Conservation (phyloP, 306 rosid genomes). For the Trifolium repens region DNA sequence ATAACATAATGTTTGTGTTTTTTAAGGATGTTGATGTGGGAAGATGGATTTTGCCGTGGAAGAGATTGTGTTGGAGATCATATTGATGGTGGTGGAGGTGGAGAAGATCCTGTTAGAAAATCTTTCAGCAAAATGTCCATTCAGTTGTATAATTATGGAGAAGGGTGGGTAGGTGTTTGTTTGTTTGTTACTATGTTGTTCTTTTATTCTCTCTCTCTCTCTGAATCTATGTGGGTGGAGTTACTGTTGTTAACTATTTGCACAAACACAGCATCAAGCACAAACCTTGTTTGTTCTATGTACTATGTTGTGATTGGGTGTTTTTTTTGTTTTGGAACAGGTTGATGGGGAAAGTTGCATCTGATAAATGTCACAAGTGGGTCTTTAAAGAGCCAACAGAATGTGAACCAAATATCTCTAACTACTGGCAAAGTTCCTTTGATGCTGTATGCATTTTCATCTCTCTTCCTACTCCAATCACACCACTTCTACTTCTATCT, state of each 20-base stretch:
- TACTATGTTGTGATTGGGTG: slow-evolving; percentile 44
- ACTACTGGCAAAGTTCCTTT: slow-evolving; percentile 99
- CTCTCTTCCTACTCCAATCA: slow-evolving; percentile 7
- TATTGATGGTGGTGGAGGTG: slow-evolving; percentile 76
- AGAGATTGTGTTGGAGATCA: slow-evolving; percentile 75
- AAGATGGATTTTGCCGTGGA: slow-evolving; percentile 97
- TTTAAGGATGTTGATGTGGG: slow-evolving; percentile 99
- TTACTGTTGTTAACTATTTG: not conserved
- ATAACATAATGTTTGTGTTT: not conserved
- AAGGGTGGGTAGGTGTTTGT: slow-evolving; percentile 88
- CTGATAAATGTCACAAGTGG: slow-evolving; percentile 99
- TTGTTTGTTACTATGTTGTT: slow-evolving; percentile 18
- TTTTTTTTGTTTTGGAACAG: slow-evolving; percentile 45
- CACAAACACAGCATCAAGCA: not conserved
- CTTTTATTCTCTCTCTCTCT: not conserved
- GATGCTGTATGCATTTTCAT: slow-evolving; percentile 77
- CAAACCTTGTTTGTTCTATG: not conserved
- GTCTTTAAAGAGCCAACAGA: slow-evolving; percentile 98
- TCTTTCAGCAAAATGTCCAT: slow-evolving; percentile 99
- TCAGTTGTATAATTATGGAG: slow-evolving; percentile 99
- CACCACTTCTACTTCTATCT: slow-evolving; percentile 3
- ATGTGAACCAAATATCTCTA: slow-evolving; percentile 94
- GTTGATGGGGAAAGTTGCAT: slow-evolving; percentile 99
- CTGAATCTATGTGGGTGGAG: slow-evolving; percentile 35
- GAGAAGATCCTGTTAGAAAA: slow-evolving; percentile 89